Percentiles rank a stretch among this genome's conserved stretches.
Evolutionary conservation across 2,329 filamentous ascomycete species (phyloP).

Genomic region (Alternaria sp.): DNA sequence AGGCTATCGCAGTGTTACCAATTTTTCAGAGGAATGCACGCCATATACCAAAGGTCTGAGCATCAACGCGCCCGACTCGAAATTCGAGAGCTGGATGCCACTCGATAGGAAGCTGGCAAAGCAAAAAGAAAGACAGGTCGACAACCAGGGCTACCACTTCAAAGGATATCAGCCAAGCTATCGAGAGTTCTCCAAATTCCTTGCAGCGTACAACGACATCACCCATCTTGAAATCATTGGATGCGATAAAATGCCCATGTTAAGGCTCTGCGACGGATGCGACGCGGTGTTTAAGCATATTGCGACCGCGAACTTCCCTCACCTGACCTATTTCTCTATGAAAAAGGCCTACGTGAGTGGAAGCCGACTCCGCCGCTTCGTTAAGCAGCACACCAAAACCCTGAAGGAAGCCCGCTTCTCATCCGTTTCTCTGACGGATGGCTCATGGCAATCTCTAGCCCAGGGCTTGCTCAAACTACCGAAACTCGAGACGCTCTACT

Average conservation of each 20-base stretch:
- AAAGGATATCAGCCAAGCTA: background rate
- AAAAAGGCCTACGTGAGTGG: background rate
- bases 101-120: background rate
- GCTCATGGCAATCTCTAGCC: background rate
- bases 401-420: background rate
- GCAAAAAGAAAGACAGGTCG: background rate
- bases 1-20: background rate
- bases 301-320: background rate
- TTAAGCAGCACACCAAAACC: background rate
- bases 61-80: background rate
- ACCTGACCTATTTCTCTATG: background rate
- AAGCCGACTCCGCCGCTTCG: background rate
- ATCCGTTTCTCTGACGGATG: background rate
- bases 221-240: background rate
- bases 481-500: background rate
- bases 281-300: background rate
- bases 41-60: background rate
- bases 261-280: background rate
- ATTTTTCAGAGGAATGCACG: background rate
- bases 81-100: accelerated
- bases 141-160: background rate
- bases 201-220: background rate
- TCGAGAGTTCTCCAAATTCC: background rate
- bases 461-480: background rate
- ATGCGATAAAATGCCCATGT: background rate